These are phyloP conservation scores for Cordyceps militaris DNA, from an alignment of 2,329 filamentous ascomycete genomes.

Conservation along the genomic window DNA sequence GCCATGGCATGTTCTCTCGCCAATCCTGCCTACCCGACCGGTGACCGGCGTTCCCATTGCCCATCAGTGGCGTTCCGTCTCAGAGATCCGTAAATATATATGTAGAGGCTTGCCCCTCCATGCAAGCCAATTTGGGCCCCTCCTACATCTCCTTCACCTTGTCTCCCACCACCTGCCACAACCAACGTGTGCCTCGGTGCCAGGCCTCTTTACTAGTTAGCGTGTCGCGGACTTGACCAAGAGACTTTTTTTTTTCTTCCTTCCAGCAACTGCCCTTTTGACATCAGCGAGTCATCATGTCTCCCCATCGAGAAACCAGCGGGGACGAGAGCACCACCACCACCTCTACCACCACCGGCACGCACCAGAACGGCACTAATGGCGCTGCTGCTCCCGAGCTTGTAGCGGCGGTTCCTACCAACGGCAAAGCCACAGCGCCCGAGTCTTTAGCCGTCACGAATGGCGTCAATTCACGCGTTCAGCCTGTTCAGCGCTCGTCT, in stretches of 20 bases:
- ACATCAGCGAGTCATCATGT: neutral
- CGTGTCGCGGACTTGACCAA: neutral
- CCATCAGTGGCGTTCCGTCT: slow-evolving; percentile 1
- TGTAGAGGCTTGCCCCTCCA: slow-evolving; percentile 11
- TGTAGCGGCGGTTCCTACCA: neutral
- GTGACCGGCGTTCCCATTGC: slow-evolving; percentile 1
- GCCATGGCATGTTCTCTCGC: slow-evolving; percentile 5
- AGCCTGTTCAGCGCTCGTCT: slow-evolving; percentile 15
- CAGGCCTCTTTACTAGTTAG: neutral
- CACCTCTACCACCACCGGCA: neutral
- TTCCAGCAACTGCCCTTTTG: neutral
- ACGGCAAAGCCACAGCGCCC: neutral
- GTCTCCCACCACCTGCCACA: neutral
- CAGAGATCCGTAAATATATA: slow-evolving; percentile 9
- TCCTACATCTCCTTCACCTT: neutral
- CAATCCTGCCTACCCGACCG: neutral
- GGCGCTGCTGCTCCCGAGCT: slow-evolving; percentile 3
- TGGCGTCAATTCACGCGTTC: neutral
- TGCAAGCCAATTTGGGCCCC: neutral
- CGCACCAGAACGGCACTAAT: slow-evolving; percentile 6
- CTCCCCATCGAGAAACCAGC: slow-evolving; percentile 9
- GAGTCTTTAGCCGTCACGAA: slow-evolving; percentile 2
- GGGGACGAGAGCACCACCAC: slow-evolving; percentile 5
- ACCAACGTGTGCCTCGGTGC: neutral
- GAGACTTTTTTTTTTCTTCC: neutral